Conservation (phyloP, 176 grass and related monocot genomes). For the Zea mays region DNA sequence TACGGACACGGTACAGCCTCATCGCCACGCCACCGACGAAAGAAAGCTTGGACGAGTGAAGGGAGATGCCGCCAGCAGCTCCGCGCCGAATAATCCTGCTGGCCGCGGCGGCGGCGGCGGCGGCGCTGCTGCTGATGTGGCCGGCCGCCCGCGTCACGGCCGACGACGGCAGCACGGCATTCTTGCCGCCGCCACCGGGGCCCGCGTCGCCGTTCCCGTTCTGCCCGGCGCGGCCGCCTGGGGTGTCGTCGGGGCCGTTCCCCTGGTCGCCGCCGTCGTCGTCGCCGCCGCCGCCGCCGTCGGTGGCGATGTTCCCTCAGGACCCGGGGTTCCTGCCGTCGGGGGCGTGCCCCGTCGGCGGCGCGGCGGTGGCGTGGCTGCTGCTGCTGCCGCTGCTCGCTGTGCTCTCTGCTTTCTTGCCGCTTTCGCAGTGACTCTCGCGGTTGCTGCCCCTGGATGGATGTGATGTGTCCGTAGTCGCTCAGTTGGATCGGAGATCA, state of each 20-base stretch:
- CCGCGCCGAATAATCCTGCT: constrained; percentile 28
- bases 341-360: background rate
- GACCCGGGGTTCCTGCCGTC: constrained; percentile 48
- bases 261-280: constrained; percentile 38
- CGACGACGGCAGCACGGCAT: constrained; percentile 16
- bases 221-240: constrained; percentile 44
- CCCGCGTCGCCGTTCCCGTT: constrained; percentile 30
- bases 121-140: constrained; percentile 2
- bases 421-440: constrained; percentile 28
- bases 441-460: background rate
- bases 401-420: constrained; percentile 36
- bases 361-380: background rate
- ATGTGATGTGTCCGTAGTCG: background rate
- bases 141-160: constrained; percentile 1
- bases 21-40: background rate
- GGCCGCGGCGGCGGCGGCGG: background rate
- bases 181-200: background rate
- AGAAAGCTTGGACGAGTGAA: background rate
- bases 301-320: constrained; percentile 29
- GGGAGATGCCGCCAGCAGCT: background rate
- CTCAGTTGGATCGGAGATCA: background rate
- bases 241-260: constrained; percentile 22
- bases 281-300: no score
- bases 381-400: constrained; percentile 1
- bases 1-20: background rate